These are phyloP conservation scores for Fraxinus ornus DNA, from an alignment of 305 asterid species.

Conservation along the genomic window DNA sequence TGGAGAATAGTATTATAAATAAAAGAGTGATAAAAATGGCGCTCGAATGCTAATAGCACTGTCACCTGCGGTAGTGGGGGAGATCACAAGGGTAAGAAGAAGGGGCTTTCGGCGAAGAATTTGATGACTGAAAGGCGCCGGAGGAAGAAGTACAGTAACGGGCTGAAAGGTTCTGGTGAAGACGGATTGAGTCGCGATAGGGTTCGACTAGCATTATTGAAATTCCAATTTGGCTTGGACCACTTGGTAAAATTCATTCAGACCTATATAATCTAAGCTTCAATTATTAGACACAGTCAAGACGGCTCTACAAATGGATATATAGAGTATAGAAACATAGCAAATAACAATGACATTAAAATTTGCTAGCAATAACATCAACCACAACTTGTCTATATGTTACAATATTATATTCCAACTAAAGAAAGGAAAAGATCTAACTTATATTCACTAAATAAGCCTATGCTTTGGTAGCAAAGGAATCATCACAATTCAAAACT, in stretches of 20 bases:
- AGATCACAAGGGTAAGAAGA: conserved; percentile 74
- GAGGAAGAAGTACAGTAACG: conserved; percentile 87
- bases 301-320: no score
- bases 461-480: conserved; percentile 23
- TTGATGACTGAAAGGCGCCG: conserved; percentile 92
- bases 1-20: conserved; percentile 37
- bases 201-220: no score
- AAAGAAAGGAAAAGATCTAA: background rate
- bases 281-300: no score
- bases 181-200: no score
- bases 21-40: conserved; percentile 34
- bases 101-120: conserved; percentile 90
- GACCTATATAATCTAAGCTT: no score
- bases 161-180: no score
- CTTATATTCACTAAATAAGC: background rate
- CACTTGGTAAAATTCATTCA: no score
- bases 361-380: conserved; percentile 4
- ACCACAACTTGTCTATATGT: background rate
- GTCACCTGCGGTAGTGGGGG: conserved; percentile 34
- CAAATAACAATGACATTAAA: conserved; percentile 19
- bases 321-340: background rate
- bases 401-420: conserved; percentile 12
- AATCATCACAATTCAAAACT: conserved; percentile 43
- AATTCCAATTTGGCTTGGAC: no score
- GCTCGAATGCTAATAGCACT: conserved; percentile 45